These are phyloP conservation scores for Isatis tinctoria DNA, from an alignment of 345 rosid species.

Conservation along the genomic window DNA sequence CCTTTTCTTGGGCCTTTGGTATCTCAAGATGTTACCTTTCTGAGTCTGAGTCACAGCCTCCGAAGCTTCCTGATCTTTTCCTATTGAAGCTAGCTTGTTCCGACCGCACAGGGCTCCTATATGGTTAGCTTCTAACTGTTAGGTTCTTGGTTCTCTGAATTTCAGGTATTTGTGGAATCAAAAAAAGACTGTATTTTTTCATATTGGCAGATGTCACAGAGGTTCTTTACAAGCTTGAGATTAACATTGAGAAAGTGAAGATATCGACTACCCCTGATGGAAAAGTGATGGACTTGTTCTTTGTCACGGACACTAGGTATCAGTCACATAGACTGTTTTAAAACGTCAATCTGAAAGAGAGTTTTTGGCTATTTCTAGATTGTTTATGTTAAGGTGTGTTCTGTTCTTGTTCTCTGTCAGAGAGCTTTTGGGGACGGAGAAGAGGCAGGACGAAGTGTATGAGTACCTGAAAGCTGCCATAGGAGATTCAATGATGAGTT, in stretches of 20 bases:
- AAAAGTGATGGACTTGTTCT: slow-evolving; percentile 89
- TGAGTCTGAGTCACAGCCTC: slow-evolving; percentile 51
- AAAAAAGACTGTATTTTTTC: not conserved
- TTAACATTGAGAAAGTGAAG: slow-evolving; percentile 84
- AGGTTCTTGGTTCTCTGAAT: not conserved
- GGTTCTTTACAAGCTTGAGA: slow-evolving; percentile 83
- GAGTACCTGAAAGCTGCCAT: slow-evolving; percentile 41
- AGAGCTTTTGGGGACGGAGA: slow-evolving; percentile 70
- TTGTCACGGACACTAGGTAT: slow-evolving; percentile 88
- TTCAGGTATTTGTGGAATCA: not conserved
- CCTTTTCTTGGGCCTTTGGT: slow-evolving; percentile 72
- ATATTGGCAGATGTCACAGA: slow-evolving; percentile 65
- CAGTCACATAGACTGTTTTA: not conserved
- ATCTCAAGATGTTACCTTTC: slow-evolving; percentile 52
- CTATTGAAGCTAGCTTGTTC: slow-evolving; percentile 68
- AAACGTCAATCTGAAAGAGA: not conserved
- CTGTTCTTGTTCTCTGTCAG: slow-evolving; percentile 36
- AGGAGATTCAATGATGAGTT: slow-evolving; percentile 65
- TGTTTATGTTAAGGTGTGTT: not conserved
- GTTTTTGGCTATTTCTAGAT: not conserved
- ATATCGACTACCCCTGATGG: slow-evolving; percentile 97
- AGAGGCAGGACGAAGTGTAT: slow-evolving; percentile 61
- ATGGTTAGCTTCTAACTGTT: slow-evolving; percentile 42
- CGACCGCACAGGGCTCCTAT: slow-evolving; percentile 81
- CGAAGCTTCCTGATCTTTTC: slow-evolving; percentile 70